Base-by-base conservation (phyloP, 345 rosid species). In the Erysimum cheiranthoides region DNA sequence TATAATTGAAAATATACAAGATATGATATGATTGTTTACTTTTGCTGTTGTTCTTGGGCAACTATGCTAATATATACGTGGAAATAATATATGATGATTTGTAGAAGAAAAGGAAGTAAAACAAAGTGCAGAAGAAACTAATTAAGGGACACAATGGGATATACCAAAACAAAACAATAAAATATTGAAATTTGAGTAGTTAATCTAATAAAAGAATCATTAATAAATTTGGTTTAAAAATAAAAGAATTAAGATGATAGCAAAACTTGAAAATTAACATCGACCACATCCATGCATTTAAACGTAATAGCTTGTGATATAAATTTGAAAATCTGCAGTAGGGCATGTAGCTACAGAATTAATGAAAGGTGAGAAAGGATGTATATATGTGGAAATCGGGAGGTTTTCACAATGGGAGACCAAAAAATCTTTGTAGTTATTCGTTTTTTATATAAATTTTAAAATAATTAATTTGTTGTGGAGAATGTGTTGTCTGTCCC, bases 381-480 rank as follows among this genome's bases (percentile, higher is more conserved):
- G 60, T n/a, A n/a, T n/a, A n/a, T 17, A 70, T 61, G 64, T 76
- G 58, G 45, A 18, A 57, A 63, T 34, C 12, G 62, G 61, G 66
- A 71, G 63, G 68, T 77, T 77, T 77, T 78, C 25, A 35, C 66
- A 72, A 51, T 59, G 77, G 81, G 81, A 78, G 77, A 78, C 81
- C 69, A 78, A 66, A 6, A 25, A 66, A 49, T 65, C 47, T 78
- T 58, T 65, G 56, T 73, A 54, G 35, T 53, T 66, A 66, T 61
- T 66, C 61, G 60, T 66, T 65, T 69, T 32, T 17, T 34, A 40
- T 39, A 54, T 18, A 4, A 54, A 63, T 5, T 32, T 18, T 32
- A 25, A 46, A 50, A 77, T 70, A 38, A 16, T 49, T 9, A 46
- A 31, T 39, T 40, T 31, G 39, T 50, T 66, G 68, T 66, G 73